A percentile compares a stretch with the other conserved stretches of the same genome.
These are phyloP conservation scores for Agaricus subrufescens DNA, from an alignment of 768 basidiomycete species.

Conservation along the genomic window DNA sequence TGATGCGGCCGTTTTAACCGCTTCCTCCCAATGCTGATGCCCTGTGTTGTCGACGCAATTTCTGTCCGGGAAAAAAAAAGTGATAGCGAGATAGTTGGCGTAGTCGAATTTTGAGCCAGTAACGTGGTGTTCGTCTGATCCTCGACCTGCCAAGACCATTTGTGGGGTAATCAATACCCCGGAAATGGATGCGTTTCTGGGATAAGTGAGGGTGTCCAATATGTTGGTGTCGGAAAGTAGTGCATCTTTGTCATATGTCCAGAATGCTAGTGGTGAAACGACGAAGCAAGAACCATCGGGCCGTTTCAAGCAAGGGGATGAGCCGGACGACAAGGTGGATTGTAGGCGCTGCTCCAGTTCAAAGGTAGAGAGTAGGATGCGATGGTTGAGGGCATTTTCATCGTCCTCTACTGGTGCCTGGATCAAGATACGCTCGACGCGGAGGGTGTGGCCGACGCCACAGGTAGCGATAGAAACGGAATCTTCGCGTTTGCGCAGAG, in stretches of 20 bases:
- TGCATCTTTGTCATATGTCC: slow-evolving; percentile 56
- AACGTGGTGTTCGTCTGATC: slow-evolving; percentile 45
- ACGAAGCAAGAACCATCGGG: slow-evolving; percentile 57
- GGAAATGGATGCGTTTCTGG: slow-evolving; percentile 51
- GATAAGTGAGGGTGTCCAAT: slow-evolving; percentile 49
- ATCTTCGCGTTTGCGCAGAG: slow-evolving; percentile 64
- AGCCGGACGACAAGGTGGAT: slow-evolving; percentile 30
- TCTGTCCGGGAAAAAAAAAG: slow-evolving; percentile 77
- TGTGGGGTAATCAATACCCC: slow-evolving; percentile 63
- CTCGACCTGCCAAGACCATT: slow-evolving; percentile 76
- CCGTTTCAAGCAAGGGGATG: slow-evolving; percentile 50
- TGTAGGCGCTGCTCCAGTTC: slow-evolving; percentile 57
- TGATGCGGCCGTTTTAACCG: slow-evolving; percentile 36
- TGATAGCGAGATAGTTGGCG: slow-evolving; percentile 70
- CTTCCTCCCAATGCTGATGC: slow-evolving; percentile 60
- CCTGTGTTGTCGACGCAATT: slow-evolving; percentile 62
- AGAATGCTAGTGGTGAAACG: slow-evolving; percentile 71
- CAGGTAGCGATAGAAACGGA: slow-evolving; percentile 70
- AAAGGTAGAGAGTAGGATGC: slow-evolving; percentile 59
- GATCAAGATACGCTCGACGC: slow-evolving; percentile 74
- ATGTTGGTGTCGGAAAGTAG: slow-evolving; percentile 54
- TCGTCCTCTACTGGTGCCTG: slow-evolving; percentile 46
- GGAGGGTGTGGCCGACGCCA: slow-evolving; percentile 60
- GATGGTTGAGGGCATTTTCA: slow-evolving; percentile 49
- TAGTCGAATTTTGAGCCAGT: slow-evolving; percentile 50